Evolutionary conservation across 371 early-diverging fungal genomes (phyloP).

Genomic region (Mortierella sp.): DNA sequence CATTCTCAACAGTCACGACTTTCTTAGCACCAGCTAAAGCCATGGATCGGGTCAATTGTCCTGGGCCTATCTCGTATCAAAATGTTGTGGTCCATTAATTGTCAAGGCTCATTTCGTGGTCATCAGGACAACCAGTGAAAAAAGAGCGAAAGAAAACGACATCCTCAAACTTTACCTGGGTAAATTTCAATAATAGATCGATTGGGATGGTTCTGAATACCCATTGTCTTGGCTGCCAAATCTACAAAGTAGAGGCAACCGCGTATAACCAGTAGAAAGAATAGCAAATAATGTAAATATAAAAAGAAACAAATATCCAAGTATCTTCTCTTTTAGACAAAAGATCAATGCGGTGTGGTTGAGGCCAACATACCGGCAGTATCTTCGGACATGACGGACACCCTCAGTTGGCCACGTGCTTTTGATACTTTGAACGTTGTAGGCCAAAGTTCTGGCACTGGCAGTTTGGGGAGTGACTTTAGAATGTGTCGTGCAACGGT

Average conservation of each 20-base stretch:
- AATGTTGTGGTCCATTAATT: no score
- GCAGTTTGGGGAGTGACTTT: slow-evolving; percentile 31
- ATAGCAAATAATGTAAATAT: neutral
- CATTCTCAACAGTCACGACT: slow-evolving; percentile 31
- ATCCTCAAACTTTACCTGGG: slow-evolving; percentile 22
- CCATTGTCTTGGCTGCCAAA: slow-evolving; percentile 25
- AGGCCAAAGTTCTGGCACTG: slow-evolving; percentile 32
- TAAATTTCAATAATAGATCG: slow-evolving; percentile 41
- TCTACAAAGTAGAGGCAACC: slow-evolving; percentile 6
- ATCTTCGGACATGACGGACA: slow-evolving; percentile 45
- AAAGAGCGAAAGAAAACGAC: neutral
- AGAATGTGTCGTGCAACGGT: slow-evolving; percentile 13
- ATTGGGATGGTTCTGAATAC: slow-evolving; percentile 15
- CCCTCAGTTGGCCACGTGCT: slow-evolving; percentile 34
- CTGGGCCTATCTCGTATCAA: slow-evolving; percentile 33
- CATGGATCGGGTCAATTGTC: slow-evolving; percentile 52
- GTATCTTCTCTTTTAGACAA: neutral
- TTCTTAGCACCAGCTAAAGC: slow-evolving; percentile 47
- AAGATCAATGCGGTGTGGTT: no score
- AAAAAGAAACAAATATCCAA: neutral
- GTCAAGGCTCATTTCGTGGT: no score
- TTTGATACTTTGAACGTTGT: slow-evolving; percentile 34
- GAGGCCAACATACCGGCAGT: slow-evolving; percentile 25
- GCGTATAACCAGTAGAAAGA: neutral
- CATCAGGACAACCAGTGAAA: no score